Percentiles rank a stretch among this genome's conserved stretches.
phyloP scores from a whole-genome alignment of 1,139 yeast genomes.

The Saccharomyces hybrid region DNA sequence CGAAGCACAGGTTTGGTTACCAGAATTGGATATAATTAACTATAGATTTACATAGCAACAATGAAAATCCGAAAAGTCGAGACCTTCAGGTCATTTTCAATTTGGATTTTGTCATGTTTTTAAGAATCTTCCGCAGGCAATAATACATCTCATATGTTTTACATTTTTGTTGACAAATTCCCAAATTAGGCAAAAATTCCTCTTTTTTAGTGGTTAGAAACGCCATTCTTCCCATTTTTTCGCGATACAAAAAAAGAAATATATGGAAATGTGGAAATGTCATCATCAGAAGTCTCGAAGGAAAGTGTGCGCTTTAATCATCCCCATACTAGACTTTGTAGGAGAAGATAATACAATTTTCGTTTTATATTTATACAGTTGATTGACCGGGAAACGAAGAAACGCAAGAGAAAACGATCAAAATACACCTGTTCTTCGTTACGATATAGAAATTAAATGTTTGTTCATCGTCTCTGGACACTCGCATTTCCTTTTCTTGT shows the following conservation, averaged over 20 bases:
- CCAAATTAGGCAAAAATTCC: background rate
- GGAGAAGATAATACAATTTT: background rate
- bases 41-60: background rate
- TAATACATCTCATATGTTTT: background rate
- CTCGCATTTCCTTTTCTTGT: slow-evolving; percentile 2
- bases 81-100: background rate
- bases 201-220: background rate
- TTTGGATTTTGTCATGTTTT: background rate
- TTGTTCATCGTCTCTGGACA: slow-evolving; percentile 3
- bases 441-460: slow-evolving; percentile 4
- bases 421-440: background rate
- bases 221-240: background rate
- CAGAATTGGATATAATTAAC: slow-evolving; percentile 32
- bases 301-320: background rate
- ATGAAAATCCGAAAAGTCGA: background rate
- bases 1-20: slow-evolving; percentile 67
- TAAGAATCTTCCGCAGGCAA: background rate
- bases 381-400: background rate
- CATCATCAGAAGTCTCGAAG: background rate
- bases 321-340: background rate
- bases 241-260: background rate
- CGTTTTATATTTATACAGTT: background rate
- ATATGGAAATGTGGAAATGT: background rate
- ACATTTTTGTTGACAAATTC: background rate
- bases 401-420: background rate